phyloP scores from a whole-genome alignment of 2,329 filamentous ascomycete species.

The Endothia cerciana region DNA sequence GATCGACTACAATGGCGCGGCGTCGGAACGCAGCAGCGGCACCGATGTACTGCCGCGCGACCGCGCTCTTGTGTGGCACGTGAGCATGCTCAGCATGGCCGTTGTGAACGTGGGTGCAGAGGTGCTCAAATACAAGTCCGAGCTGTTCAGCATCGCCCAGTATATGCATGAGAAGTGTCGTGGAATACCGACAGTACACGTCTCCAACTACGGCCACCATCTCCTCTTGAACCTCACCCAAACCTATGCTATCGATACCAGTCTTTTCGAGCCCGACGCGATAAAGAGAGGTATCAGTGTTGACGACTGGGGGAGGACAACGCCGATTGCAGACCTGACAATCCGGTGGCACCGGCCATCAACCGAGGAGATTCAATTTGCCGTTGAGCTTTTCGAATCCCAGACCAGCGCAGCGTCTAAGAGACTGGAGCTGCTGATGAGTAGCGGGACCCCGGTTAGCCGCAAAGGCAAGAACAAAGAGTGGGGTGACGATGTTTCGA shows the following conservation, averaged over 20 bases:
- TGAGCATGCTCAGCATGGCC: slow-evolving; percentile 93
- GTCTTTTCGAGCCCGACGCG: slow-evolving; percentile 80
- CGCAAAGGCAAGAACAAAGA: slow-evolving; percentile 96
- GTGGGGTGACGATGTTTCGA: slow-evolving; percentile 95
- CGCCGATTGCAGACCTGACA: slow-evolving; percentile 73
- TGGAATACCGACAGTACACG: slow-evolving; percentile 90
- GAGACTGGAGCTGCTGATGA: slow-evolving; percentile 78
- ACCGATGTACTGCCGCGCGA: slow-evolving; percentile 92
- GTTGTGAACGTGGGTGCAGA: slow-evolving; percentile 93
- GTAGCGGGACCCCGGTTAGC: slow-evolving; percentile 79
- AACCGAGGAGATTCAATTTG: slow-evolving; percentile 81
- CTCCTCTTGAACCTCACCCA: slow-evolving; percentile 91
- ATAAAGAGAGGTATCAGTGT: slow-evolving; percentile 73
- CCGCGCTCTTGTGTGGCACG: slow-evolving; percentile 91
- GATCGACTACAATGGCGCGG: slow-evolving; percentile 95
- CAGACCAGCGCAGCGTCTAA: slow-evolving; percentile 78
- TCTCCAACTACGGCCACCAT: slow-evolving; percentile 98
- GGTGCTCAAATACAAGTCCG: slow-evolving; percentile 84
- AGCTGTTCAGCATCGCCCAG: slow-evolving; percentile 86
- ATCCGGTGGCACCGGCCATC: slow-evolving; percentile 86
- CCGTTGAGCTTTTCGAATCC: slow-evolving; percentile 83
- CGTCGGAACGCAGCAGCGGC: slow-evolving; percentile 90
- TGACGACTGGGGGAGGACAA: slow-evolving; percentile 82
- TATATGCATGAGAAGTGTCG: slow-evolving; percentile 98
- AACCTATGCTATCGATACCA: slow-evolving; percentile 89